A percentile compares a stretch with the other conserved stretches of the same genome.
phyloP scores from a whole-genome alignment of 129 eudicot genomes.

The Escallonia herrerae region DNA sequence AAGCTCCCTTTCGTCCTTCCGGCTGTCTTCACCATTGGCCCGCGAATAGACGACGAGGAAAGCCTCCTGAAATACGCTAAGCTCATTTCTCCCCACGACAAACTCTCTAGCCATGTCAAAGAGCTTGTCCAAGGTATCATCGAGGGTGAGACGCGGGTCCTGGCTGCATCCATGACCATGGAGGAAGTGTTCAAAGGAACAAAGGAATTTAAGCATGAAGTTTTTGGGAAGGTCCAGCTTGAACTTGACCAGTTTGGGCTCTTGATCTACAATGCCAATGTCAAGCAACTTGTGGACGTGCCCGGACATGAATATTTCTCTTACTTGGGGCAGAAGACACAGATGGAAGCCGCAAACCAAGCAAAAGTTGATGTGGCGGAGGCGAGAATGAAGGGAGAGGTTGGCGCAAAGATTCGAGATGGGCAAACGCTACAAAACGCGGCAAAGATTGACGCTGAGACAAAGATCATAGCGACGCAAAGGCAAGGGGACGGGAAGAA shows the following conservation, averaged over 20 bases:
- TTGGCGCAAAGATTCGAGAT: constrained; percentile 52
- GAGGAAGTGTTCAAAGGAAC: constrained; percentile 55
- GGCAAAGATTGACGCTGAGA: constrained; percentile 71
- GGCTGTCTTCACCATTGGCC: constrained; percentile 63
- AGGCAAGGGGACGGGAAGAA: constrained; percentile 54
- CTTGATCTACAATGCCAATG: constrained; percentile 54
- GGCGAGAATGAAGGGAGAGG: constrained; percentile 65
- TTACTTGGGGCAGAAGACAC: constrained; percentile 59
- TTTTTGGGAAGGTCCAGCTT: constrained; percentile 48
- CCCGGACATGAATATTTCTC: constrained; percentile 66
- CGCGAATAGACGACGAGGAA: constrained; percentile 27
- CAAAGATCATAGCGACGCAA: constrained; percentile 47
- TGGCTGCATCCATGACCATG: constrained; percentile 74
- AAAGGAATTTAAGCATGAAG: constrained; percentile 54
- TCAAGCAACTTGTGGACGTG: constrained; percentile 59
- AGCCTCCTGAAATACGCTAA: constrained; percentile 53
- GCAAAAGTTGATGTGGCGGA: constrained; percentile 65
- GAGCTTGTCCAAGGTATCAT: constrained; percentile 63
- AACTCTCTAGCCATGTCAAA: constrained; percentile 41
- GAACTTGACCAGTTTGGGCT: constrained; percentile 61
- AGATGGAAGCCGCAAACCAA: constrained; percentile 69
- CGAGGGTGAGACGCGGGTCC: constrained; percentile 67
- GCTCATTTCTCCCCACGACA: constrained; percentile 55
- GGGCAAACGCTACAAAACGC: constrained; percentile 69
- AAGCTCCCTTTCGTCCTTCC: constrained; percentile 64